Conservation (phyloP, 2,329 filamentous ascomycete species). For the Dryadomyces quercivorus region DNA sequence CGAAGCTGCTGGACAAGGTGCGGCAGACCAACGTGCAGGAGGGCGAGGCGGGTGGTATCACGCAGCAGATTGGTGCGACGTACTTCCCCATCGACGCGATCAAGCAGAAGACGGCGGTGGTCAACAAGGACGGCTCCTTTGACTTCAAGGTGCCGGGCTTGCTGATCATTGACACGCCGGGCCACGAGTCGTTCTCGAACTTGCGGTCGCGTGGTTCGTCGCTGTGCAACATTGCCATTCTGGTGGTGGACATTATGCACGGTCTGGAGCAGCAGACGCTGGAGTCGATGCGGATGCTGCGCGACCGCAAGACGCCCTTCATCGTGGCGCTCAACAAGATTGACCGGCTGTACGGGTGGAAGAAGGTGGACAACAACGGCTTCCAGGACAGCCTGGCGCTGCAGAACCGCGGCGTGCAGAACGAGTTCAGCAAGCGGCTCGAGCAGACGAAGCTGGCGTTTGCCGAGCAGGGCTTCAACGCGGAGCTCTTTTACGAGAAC, state of each 20-base stretch:
- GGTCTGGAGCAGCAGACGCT: conserved; percentile 93
- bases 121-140: conserved; percentile 82
- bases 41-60: conserved; percentile 98
- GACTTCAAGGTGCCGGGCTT: conserved; percentile 97
- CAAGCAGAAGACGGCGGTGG: conserved; percentile 75
- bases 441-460: conserved; percentile 89
- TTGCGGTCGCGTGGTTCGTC: conserved; percentile 92
- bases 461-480: conserved; percentile 94
- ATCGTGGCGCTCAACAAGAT: conserved; percentile 99
- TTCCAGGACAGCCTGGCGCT: conserved; percentile 85
- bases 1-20: conserved; percentile 97
- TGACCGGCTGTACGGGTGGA: conserved; percentile 98
- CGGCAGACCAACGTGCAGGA: conserved; percentile 98
- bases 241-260: conserved; percentile 99
- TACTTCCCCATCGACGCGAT: conserved; percentile 97
- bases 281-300: conserved; percentile 89
- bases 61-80: conserved; percentile 97
- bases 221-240: conserved; percentile 96
- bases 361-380: conserved; percentile 96
- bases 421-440: conserved; percentile 85
- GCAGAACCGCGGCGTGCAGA: conserved; percentile 86
- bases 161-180: conserved; percentile 92
- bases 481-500: conserved; percentile 94
- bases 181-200: conserved; percentile 99
- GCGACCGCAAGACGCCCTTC: conserved; percentile 92